Evolutionary conservation across 2,329 filamentous ascomycete species (phyloP).

Genomic region (Ceratocystis cacaofunesta): DNA sequence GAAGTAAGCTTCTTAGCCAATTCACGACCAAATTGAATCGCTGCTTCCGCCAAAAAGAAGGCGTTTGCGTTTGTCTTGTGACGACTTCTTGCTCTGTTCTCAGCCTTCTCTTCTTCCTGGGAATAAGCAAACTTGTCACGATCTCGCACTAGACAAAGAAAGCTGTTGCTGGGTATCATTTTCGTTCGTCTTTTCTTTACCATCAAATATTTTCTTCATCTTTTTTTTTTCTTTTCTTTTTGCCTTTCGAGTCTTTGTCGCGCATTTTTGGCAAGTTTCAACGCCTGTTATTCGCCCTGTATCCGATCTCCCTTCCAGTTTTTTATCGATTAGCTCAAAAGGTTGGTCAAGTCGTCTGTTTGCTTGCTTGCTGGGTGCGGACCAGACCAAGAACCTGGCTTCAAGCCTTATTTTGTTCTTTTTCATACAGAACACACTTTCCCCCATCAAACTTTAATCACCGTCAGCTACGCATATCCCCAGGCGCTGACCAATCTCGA

Average conservation of each 20-base stretch:
- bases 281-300: not conserved
- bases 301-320: not conserved
- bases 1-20: not conserved
- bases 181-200: not conserved
- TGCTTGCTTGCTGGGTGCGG: not conserved
- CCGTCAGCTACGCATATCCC: no score
- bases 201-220: not conserved
- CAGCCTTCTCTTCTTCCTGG: not conserved
- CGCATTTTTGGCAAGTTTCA: conserved; percentile 4
- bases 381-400: not conserved
- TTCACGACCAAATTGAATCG: not conserved
- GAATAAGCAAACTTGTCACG: not conserved
- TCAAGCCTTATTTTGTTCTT: not conserved
- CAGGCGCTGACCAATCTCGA: not conserved
- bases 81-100: not conserved
- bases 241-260: not conserved
- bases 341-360: not conserved
- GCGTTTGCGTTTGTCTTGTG: conserved; percentile 1
- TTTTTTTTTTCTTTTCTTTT: not conserved
- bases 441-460: no score
- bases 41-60: not conserved
- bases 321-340: conserved; percentile 2
- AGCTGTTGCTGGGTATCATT: not conserved
- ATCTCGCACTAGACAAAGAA: not conserved
- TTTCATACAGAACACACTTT: no score